Base-by-base conservation (phyloP, 2,329 filamentous ascomycete genomes). In the Alternaria rosae region DNA sequence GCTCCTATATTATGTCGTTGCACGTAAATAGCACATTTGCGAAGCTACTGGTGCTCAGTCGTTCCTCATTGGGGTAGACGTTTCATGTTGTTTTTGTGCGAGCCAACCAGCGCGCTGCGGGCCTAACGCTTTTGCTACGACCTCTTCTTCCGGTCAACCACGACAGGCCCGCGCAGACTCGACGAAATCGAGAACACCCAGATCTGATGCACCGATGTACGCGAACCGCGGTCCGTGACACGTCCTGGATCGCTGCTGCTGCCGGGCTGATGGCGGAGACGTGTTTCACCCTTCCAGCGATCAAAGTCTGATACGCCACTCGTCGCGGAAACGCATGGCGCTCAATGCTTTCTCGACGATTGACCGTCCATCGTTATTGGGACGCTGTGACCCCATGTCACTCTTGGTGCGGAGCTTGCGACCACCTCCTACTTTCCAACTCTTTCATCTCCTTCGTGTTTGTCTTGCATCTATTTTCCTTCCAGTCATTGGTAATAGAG, bases 321-420 rank as follows among this genome's bases (percentile, higher is more conserved):
- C 62, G 76, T 76, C 67, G 66, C 75, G 71, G 67, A 72, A 65
- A 63, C 62, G 68, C 71, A 71, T 72, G 68, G 72, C 70, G 67
- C 62, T 74, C 74, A 78, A 79, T 78, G 76, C 76, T 68, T 54
- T 67, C 67, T 70, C 69, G 67, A 68, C 67, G 12, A 62, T 60
- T 69, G 59, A 67, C 66, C 61, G 66, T 67, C 70, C 69, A 5
- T 71, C 70, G 60, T 62, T 64, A 65, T 67, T 66, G 15, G 21
- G 13, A 57, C 38, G 20, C 28, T 21, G 41, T 21, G 64, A 42
- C 70, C 70, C 71, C 70, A 70, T 70, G 50, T 64, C 41, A 17
- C n/a, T 61, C 64, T 63, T 72, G 64, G 76, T 78, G 73, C 70
- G 66, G 35, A 77, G 73, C 47, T 3, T 69, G 67, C 62, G 48